These are phyloP conservation scores for Sophora flavescens DNA, from an alignment of 306 rosid species.

Conservation along the genomic window DNA sequence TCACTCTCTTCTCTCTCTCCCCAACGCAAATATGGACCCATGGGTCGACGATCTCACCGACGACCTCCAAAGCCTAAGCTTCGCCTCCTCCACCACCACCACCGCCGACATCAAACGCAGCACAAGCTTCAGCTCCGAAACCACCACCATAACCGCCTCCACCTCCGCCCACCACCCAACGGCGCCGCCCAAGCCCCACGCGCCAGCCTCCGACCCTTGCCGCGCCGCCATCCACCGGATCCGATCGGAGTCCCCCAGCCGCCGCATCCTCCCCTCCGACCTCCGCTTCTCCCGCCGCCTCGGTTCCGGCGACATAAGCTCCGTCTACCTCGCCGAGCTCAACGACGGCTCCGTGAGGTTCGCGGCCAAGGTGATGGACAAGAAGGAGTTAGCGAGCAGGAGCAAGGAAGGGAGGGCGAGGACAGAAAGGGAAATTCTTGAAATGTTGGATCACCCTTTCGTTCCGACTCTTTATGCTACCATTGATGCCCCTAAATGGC, in stretches of 20 bases:
- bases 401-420: conserved; percentile 85
- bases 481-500: conserved; percentile 75
- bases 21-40: conserved; percentile 65
- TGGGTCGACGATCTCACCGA: conserved; percentile 79
- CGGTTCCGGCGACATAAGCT: conserved; percentile 86
- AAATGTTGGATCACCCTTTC: conserved; percentile 75
- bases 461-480: conserved; percentile 80
- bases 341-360: conserved; percentile 55
- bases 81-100: conserved; percentile 67
- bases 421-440: conserved; percentile 80
- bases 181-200: conserved; percentile 55
- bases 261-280: conserved; percentile 67
- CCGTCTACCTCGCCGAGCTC: conserved; percentile 71
- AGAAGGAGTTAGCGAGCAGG: conserved; percentile 72
- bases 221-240: conserved; percentile 76
- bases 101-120: conserved; percentile 70
- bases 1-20: not conserved
- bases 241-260: conserved; percentile 69
- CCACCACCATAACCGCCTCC: conserved; percentile 68
- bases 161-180: conserved; percentile 54
- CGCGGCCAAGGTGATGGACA: conserved; percentile 90
- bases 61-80: conserved; percentile 81
- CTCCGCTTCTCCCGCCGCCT: conserved; percentile 69
- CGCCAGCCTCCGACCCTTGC: conserved; percentile 74
- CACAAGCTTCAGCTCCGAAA: conserved; percentile 76